These are phyloP conservation scores for Globisporangium irregulare DNA, from an alignment of 352 stramenopile genomes.

Conservation along the genomic window DNA sequence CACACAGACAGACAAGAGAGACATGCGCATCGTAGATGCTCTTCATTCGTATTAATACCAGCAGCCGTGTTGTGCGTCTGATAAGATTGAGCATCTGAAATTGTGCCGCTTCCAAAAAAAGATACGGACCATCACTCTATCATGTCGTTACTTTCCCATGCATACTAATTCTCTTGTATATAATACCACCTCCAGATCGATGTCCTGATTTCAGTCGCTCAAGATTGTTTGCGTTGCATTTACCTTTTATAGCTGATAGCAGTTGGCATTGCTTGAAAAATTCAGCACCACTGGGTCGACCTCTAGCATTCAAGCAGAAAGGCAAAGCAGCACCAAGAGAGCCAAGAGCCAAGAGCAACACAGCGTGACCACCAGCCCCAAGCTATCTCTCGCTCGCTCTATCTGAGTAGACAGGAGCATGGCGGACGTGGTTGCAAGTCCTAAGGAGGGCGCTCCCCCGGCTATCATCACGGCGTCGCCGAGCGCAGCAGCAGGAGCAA, in stretches of 20 bases:
- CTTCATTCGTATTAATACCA: conserved; percentile 7
- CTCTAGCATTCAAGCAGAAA: not conserved
- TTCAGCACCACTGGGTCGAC: not conserved
- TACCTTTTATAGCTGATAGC: not conserved
- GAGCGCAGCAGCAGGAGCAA: conserved; percentile 21
- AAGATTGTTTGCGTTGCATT: not conserved
- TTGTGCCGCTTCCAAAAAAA: conserved; percentile 6
- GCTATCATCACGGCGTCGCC: conserved; percentile 19
- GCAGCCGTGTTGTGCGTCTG: not conserved
- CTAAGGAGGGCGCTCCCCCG: not conserved
- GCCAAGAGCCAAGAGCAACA: conserved; percentile 1
- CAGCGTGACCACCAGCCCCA: not conserved
- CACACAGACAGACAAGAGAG: not conserved
- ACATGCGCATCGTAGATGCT: not conserved
- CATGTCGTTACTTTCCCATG: not conserved
- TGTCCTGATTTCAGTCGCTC: not conserved
- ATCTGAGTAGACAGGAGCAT: conserved; percentile 4
- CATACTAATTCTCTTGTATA: not conserved
- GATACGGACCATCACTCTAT: not conserved
- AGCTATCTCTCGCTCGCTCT: not conserved
- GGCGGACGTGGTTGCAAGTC: conserved; percentile 15
- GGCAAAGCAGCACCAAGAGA: conserved; percentile 2
- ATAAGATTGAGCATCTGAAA: conserved; percentile 1
- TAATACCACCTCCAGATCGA: not conserved
- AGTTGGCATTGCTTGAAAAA: not conserved